A percentile compares a stretch with the other conserved stretches of the same genome.
phyloP scores from a whole-genome alignment of 768 basidiomycete species.

The Tulasnella sp. region DNA sequence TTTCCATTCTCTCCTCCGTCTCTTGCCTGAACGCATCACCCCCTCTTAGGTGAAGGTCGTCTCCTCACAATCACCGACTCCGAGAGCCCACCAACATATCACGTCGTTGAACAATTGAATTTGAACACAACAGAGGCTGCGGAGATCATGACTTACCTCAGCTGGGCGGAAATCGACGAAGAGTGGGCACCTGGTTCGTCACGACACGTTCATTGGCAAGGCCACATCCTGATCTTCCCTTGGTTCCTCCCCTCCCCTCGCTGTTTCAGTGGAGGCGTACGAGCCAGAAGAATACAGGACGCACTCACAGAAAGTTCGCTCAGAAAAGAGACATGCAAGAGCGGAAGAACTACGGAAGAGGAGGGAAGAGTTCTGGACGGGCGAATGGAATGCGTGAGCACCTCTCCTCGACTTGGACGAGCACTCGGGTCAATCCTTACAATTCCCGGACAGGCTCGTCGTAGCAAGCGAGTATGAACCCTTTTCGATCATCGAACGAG shows the following conservation, averaged over 20 bases:
- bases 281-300: constrained; percentile 4
- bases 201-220: background rate
- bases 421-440: background rate
- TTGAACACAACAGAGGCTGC: constrained; percentile 54
- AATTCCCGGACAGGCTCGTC: constrained; percentile 50
- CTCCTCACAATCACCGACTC: constrained; percentile 81
- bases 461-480: constrained; percentile 84
- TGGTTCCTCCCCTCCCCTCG: background rate
- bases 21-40: background rate
- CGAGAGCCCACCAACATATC: constrained; percentile 90
- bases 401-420: background rate
- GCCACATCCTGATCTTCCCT: background rate
- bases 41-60: constrained; percentile 67
- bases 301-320: constrained; percentile 53
- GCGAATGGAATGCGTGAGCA: constrained; percentile 83
- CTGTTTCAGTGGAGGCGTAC: background rate
- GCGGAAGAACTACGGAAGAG: constrained; percentile 56
- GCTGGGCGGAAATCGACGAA: constrained; percentile 87
- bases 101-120: constrained; percentile 80
- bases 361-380: constrained; percentile 76
- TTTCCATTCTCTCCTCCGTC: background rate
- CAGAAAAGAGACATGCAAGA: constrained; percentile 74
- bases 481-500: constrained; percentile 66
- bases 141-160: constrained; percentile 61
- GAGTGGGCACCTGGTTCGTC: constrained; percentile 60